phyloP scores from a whole-genome alignment of 345 rosid genomes.

The Arabis alpina region DNA sequence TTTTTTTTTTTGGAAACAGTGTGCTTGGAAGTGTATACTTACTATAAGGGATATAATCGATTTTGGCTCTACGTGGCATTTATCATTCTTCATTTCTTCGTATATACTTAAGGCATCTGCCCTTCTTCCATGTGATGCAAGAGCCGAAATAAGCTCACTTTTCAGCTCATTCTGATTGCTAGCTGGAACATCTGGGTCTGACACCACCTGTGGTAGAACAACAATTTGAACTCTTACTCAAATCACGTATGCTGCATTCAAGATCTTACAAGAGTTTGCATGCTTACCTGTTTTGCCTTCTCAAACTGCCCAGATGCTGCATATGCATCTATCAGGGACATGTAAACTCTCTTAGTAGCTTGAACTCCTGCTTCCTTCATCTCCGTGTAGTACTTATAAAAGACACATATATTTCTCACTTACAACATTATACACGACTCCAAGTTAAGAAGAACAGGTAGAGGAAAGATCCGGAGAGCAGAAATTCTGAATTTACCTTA shows the following conservation, averaged over 20 bases:
- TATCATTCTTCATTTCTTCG: slow-evolving; percentile 65
- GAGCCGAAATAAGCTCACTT: slow-evolving; percentile 65
- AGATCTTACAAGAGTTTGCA: slow-evolving; percentile 23
- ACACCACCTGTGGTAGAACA: slow-evolving; percentile 53
- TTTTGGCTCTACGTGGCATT: slow-evolving; percentile 62
- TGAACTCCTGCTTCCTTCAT: slow-evolving; percentile 49
- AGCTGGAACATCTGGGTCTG: slow-evolving; percentile 51
- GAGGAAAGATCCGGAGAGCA: slow-evolving; percentile 6
- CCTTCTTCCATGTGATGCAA: slow-evolving; percentile 66
- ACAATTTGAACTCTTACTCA: slow-evolving; percentile 1
- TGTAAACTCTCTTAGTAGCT: slow-evolving; percentile 60
- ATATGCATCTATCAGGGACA: slow-evolving; percentile 80
- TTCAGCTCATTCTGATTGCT: slow-evolving; percentile 59
- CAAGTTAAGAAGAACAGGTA: slow-evolving; percentile 16
- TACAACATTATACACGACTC: not conserved
- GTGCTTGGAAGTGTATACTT: slow-evolving; percentile 44
- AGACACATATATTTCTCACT: slow-evolving; percentile 16
- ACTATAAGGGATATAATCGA: slow-evolving; percentile 71
- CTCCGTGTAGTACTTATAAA: slow-evolving; percentile 61
- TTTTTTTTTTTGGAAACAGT: not conserved
- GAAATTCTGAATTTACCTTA: slow-evolving; percentile 54
- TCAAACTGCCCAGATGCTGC: slow-evolving; percentile 70
- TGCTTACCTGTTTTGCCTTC: slow-evolving; percentile 81
- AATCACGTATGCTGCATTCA: not conserved
- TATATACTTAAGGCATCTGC: slow-evolving; percentile 68